Evolutionary conservation across 768 basidiomycete species (phyloP).

Genomic region (Leucocoprinus leucothites): DNA sequence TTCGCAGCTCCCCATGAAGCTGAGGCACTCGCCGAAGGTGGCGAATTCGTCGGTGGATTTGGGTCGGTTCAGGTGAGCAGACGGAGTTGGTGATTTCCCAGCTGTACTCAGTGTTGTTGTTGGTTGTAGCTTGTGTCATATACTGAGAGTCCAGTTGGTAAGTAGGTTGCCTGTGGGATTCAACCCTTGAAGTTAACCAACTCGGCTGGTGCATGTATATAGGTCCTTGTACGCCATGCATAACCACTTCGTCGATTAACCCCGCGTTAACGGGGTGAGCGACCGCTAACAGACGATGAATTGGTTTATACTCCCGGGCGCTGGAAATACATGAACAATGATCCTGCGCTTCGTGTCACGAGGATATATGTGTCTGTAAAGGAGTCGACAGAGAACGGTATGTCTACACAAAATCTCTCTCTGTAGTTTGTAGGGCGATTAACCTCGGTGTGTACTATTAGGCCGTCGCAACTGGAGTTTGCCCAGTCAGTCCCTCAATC

Average conservation of each 20-base stretch:
- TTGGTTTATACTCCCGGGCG: conserved; percentile 30
- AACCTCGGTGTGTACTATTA: conserved; percentile 11
- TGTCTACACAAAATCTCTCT: neutral
- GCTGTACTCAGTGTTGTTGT: too few species aligned
- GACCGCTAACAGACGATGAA: conserved; percentile 30
- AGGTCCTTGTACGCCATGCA: conserved; percentile 9
- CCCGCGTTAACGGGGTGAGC: too few species aligned
- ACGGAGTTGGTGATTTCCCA: too few species aligned
- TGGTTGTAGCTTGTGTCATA: conserved; percentile 30
- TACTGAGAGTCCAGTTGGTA: conserved; percentile 30
- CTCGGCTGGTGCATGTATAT: neutral
- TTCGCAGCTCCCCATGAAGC: conserved; percentile 25
- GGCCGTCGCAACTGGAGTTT: conserved; percentile 32
- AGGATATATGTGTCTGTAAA: conserved; percentile 32
- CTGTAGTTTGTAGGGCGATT: too few species aligned
- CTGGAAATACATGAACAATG: conserved; percentile 28
- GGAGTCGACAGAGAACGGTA: conserved; percentile 27
- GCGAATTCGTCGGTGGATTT: conserved; percentile 27
- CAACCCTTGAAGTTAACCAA: too few species aligned
- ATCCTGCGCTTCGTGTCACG: conserved; percentile 26
- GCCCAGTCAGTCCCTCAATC: too few species aligned
- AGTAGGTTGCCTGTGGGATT: too few species aligned
- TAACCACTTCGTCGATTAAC: neutral
- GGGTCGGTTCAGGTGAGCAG: conserved; percentile 27
- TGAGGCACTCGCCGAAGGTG: conserved; percentile 23